phyloP scores from a whole-genome alignment of 129 eudicot species.

The Artemisia tridentata region DNA sequence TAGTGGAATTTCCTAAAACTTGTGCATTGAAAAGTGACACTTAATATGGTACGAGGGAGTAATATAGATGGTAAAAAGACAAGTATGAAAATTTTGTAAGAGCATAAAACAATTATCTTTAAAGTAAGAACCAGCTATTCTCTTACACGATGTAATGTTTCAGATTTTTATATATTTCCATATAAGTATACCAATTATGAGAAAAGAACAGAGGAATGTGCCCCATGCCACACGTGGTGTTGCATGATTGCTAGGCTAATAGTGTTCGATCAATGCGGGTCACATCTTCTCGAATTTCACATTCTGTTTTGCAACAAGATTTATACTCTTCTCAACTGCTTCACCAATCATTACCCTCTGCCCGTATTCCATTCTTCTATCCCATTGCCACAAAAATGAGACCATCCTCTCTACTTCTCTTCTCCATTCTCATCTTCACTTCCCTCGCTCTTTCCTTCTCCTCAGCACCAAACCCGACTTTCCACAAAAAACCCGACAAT shows the following conservation, averaged over 20 bases:
- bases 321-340: conserved; percentile 10
- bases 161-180: no score
- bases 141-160: no score
- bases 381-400: conserved; percentile 24
- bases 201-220: conserved; percentile 5
- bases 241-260: conserved; percentile 24
- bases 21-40: no score
- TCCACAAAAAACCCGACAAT: conserved; percentile 38
- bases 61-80: no score
- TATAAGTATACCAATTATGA: neutral
- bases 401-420: conserved; percentile 29
- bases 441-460: conserved; percentile 28
- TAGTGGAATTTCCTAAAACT: no score
- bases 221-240: conserved; percentile 26
- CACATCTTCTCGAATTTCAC: conserved; percentile 37
- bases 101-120: no score
- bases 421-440: conserved; percentile 24
- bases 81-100: no score
- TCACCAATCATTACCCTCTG: conserved; percentile 26
- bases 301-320: conserved; percentile 8
- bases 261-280: conserved; percentile 18
- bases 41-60: no score
- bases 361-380: conserved; percentile 15
- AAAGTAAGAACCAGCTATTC: no score
- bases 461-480: conserved; percentile 23